A percentile compares a stretch with the other conserved stretches of the same genome.
phyloP scores from a whole-genome alignment of 352 stramenopile species.

The Pythium utonaiense region DNA sequence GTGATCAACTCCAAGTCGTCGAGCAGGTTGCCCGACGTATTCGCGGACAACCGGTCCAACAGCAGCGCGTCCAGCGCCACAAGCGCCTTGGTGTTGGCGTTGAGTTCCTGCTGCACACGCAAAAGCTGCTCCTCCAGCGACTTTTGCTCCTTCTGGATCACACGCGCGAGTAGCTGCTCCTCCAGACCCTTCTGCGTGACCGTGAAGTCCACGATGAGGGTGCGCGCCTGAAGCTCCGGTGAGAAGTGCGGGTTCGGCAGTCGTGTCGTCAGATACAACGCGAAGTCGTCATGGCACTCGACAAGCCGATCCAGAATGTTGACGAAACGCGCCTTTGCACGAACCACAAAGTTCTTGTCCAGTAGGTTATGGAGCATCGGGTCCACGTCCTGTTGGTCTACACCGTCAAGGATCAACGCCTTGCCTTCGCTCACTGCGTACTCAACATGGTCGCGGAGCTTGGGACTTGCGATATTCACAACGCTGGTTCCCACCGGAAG shows the following conservation, averaged over 20 bases:
- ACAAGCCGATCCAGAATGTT: slow-evolving; percentile 84
- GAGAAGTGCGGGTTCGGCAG: slow-evolving; percentile 97
- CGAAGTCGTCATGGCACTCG: slow-evolving; percentile 97
- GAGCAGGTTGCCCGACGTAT: slow-evolving; percentile 78
- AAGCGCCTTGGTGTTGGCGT: slow-evolving; percentile 85
- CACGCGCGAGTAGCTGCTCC: slow-evolving; percentile 88
- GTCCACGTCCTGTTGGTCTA: slow-evolving; percentile 60
- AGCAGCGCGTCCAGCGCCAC: slow-evolving; percentile 81
- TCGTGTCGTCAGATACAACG: slow-evolving; percentile 98
- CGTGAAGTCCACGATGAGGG: slow-evolving; percentile 98
- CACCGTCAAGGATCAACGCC: slow-evolving; percentile 74
- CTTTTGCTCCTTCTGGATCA: slow-evolving; percentile 90
- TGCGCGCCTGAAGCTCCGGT: slow-evolving; percentile 97
- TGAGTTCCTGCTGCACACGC: slow-evolving; percentile 80
- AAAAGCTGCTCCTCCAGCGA: slow-evolving; percentile 89
- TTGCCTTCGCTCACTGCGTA: slow-evolving; percentile 86
- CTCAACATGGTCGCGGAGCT: slow-evolving; percentile 84
- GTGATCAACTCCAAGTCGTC: slow-evolving; percentile 87
- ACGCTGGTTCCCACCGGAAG: slow-evolving; percentile 56
- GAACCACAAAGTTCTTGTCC: slow-evolving; percentile 59
- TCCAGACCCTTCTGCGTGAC: slow-evolving; percentile 89
- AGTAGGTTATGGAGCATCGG: slow-evolving; percentile 58
- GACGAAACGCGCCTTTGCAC: slow-evolving; percentile 61
- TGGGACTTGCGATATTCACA: slow-evolving; percentile 53
- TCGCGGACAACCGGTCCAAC: slow-evolving; percentile 83